phyloP scores from a whole-genome alignment of 78 protist genomes.

The Blattamonas nauphoetae region DNA sequence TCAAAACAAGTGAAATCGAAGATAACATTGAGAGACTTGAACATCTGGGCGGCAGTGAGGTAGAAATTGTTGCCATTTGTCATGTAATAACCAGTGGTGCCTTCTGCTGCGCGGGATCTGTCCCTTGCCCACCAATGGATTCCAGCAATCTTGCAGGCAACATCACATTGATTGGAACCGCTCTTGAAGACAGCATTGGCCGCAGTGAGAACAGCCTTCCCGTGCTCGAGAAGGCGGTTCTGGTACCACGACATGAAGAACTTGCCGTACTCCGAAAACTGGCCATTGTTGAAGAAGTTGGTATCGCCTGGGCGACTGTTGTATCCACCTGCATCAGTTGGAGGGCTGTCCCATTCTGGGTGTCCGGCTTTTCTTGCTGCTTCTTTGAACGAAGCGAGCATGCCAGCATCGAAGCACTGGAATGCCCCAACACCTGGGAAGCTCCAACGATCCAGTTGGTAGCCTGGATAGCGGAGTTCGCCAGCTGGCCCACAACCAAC shows the following conservation, averaged over 20 bases:
- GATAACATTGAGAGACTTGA: not conserved
- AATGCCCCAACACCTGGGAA: slow-evolving; percentile 75
- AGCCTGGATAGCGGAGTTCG: slow-evolving; percentile 75
- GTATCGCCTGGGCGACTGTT: slow-evolving; percentile 37
- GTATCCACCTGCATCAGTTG: slow-evolving; percentile 61
- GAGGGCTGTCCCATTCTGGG: slow-evolving; percentile 54
- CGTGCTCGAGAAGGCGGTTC: slow-evolving; percentile 28
- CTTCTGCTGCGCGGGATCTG: slow-evolving; percentile 72
- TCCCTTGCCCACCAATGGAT: slow-evolving; percentile 74
- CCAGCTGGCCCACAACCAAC: slow-evolving; percentile 81
- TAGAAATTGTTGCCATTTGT: slow-evolving; percentile 30
- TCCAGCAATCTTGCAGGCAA: slow-evolving; percentile 69
- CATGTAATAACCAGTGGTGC: slow-evolving; percentile 71
- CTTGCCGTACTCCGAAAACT: slow-evolving; percentile 38
- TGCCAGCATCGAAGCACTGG: slow-evolving; percentile 66
- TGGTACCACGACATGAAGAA: slow-evolving; percentile 72
- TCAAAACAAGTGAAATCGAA: slow-evolving; percentile 44
- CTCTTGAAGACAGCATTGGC: slow-evolving; percentile 23
- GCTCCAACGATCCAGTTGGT: slow-evolving; percentile 61
- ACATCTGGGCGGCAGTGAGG: not conserved
- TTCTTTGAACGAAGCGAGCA: slow-evolving; percentile 30
- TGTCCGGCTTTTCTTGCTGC: slow-evolving; percentile 43
- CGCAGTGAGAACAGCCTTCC: slow-evolving; percentile 16
- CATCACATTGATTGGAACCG: not conserved
- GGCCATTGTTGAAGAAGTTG: slow-evolving; percentile 44